Percentiles rank a stretch among this genome's conserved stretches.
phyloP scores from a whole-genome alignment of 495 filamentous ascomycete genomes.

The Podospora fimiseda region DNA sequence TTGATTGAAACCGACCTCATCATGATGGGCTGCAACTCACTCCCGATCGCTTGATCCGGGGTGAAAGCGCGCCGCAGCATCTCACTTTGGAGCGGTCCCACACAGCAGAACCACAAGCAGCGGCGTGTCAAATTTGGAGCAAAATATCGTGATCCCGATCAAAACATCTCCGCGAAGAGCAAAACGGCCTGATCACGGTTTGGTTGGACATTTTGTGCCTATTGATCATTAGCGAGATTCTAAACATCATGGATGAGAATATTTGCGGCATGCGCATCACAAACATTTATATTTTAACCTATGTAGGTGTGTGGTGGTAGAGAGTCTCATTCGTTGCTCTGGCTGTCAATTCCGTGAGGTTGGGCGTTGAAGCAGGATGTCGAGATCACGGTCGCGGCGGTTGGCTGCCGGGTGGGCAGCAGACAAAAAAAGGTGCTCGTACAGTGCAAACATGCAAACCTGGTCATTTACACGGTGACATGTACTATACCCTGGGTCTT shows the following conservation, averaged over 20 bases:
- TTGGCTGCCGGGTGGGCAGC: neutral
- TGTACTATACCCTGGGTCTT: too few species aligned
- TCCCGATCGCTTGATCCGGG: slow-evolving; percentile 21
- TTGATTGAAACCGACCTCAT: slow-evolving; percentile 3
- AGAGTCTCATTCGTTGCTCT: neutral
- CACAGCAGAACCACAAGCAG: slow-evolving; percentile 14
- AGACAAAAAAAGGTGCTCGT: slow-evolving; percentile 5
- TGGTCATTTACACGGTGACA: too few species aligned
- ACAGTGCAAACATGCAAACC: slow-evolving; percentile 11
- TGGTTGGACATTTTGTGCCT: neutral
- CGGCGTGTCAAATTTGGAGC: slow-evolving; percentile 12
- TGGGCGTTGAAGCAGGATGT: slow-evolving; percentile 12
- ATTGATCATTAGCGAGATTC: slow-evolving; percentile 6
- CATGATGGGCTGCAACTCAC: slow-evolving; percentile 9
- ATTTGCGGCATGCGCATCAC: neutral
- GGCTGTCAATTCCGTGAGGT: slow-evolving; percentile 13
- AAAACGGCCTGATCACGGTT: neutral
- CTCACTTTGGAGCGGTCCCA: slow-evolving; percentile 17
- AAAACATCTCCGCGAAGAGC: slow-evolving; percentile 2
- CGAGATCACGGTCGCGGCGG: slow-evolving; percentile 1
- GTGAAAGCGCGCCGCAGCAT: slow-evolving; percentile 13
- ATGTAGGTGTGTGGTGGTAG: neutral
- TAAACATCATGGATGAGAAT: neutral
- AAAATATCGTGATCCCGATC: slow-evolving; percentile 8
- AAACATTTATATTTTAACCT: slow-evolving; percentile 1